Base-by-base conservation (phyloP, 345 rosid species). In the Fremontodendron californicum region DNA sequence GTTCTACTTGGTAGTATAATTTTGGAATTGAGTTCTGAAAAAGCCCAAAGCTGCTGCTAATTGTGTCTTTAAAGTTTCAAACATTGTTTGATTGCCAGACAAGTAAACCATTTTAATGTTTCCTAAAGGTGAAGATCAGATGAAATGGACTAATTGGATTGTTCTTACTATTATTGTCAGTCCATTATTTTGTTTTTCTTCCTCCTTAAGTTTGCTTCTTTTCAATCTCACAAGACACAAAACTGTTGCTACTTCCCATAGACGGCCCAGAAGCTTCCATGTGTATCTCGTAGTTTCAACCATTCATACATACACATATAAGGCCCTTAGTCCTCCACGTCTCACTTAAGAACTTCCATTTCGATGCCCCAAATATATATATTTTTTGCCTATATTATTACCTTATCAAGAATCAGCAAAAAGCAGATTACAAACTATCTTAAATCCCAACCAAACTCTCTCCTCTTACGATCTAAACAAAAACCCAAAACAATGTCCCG, bases 251-350 rank as follows among this genome's bases (percentile, higher is more conserved):
- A 58, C 51, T n/a, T 25, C 11, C n/a, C 19, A 2, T 1, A 63
- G 0, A 51, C 8, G 25, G 49, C 66, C 84, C 69, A 64, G 79
- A 76, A 76, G 42, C 68, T 29, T 68, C 77, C 73, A 51, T 33
- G 40, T 65, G 31, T 54, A 76, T 62, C 80, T 69, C 29, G 54
- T 40, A 31, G 21, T 21, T 33, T 25, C 45, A 16, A 21, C 48
- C 51, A 8, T 31, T 55, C 58, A 46, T 13, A 19, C 63, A 3
- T 23, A 40, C 67, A 62, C 33, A 9, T 46, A 77, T 57, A 43
- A 73, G 84, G 87, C 79, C 62, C 62, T 25, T 2, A 55, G 0
- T 9, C 80, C 62, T 85, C 88, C 90, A 89, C 92, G 84, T 87
- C 78, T 19, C 12, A 19, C 46, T 27, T 58, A 0, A 13, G 63